Percentiles rank a stretch among this genome's conserved stretches.
Evolutionary conservation across 148 eudicot species (phyloP).

Genomic region (Talinum fruticosum): DNA sequence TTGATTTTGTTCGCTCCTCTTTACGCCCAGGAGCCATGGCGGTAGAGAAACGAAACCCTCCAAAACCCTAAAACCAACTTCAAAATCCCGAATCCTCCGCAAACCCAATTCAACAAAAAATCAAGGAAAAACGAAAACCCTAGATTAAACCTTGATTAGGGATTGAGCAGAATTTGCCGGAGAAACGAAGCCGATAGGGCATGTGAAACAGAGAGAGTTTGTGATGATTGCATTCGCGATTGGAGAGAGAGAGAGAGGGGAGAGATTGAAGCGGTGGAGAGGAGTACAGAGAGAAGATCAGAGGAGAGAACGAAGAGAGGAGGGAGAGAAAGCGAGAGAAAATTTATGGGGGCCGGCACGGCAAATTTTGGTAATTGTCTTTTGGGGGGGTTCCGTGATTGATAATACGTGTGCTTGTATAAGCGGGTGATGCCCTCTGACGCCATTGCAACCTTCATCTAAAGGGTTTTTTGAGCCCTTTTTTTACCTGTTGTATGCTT

Average conservation of each 20-base stretch:
- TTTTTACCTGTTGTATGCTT: neutral
- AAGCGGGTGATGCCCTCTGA: neutral
- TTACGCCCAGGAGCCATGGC: conserved; percentile 83
- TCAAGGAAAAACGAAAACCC: conserved; percentile 9
- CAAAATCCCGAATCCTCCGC: neutral
- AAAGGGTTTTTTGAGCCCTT: no score
- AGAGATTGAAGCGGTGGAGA: conserved; percentile 28
- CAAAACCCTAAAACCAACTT: conserved; percentile 22
- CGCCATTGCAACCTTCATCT: neutral
- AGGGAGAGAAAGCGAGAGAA: neutral
- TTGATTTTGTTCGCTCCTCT: conserved; percentile 65
- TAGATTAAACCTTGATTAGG: conserved; percentile 7
- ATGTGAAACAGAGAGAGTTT: neutral
- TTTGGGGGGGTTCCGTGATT: no score
- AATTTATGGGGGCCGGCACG: neutral
- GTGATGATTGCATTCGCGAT: conserved; percentile 14
- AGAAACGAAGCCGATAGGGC: neutral
- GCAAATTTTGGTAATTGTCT: neutral
- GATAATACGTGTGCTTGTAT: neutral
- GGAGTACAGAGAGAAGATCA: neutral
- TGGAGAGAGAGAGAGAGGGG: neutral
- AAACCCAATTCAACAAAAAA: neutral
- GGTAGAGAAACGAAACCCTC: conserved; percentile 3
- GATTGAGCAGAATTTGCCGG: neutral
- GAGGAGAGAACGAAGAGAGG: no score